Evolutionary conservation across 768 basidiomycete genomes (phyloP), one percentile per base, ranked within the genome.

Genomic region (Mycena rosella): DNA sequence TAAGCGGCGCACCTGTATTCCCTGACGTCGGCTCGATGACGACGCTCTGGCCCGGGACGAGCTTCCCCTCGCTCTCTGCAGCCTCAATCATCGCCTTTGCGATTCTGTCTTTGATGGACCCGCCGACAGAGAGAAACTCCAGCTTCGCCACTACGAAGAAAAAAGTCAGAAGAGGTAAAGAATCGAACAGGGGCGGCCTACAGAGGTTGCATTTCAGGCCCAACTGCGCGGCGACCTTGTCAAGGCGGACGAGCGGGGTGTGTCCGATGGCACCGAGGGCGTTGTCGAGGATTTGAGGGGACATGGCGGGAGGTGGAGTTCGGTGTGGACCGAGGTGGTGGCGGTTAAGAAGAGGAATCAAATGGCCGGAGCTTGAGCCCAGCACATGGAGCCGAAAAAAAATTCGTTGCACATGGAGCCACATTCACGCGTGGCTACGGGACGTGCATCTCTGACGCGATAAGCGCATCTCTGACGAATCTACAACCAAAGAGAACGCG

Each of bases 1-100:
- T 73, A 56, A 59, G 44, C 36, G 64, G 34, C 86, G 49, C 73
- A 95, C 96, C 96, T n/a, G 96, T 97, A 74, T 98, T 97, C 24
- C 96, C 96, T 14, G 94, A 95, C 11, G 94, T 98, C 0, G 98
- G 95, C 77, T 99, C 98, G 66, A 99, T 96, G 63, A 99, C 89
- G 57, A 96, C 89, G 71, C 93, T 95, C 79, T 94, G 85, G 0
- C 96, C 96, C 1, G 94, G 93, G 38, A 94, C 85, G 44, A 99
- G 88, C 55, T 83, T 89, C 36, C 96, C 96, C 36, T 95, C 91
- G 60, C 85, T 84, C 83, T 99, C 98, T 8, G 97, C 98, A n/a
- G 91, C 88, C 70, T 96, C 91, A 2, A 99, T 89, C 97, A 99
- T 99, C 14, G 95, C 90, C 78, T 95, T 96, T 29, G 96, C 96